Percentiles rank a stretch among this genome's conserved stretches.
phyloP scores from a whole-genome alignment of 2,329 filamentous ascomycete genomes.

The Calycina herbarum region DNA sequence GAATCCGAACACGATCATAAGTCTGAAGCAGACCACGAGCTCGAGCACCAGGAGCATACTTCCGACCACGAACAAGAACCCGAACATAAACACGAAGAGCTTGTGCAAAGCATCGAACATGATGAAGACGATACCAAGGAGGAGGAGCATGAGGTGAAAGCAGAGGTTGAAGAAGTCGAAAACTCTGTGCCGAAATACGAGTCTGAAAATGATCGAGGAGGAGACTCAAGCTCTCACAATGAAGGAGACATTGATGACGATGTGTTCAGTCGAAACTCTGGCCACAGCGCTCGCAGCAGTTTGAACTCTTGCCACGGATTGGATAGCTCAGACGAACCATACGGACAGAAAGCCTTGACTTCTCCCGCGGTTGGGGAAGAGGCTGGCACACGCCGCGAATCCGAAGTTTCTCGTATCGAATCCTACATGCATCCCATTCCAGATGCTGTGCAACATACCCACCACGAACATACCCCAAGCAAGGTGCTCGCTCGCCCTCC shows the following conservation, averaged over 20 bases:
- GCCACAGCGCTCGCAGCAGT: conserved; percentile 28
- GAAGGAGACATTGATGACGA: conserved; percentile 39
- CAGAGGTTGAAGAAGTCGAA: neutral
- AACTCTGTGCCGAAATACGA: conserved; percentile 17
- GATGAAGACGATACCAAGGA: neutral
- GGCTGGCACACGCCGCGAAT: conserved; percentile 27
- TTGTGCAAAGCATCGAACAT: conserved; percentile 8
- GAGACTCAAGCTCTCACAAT: conserved; percentile 36
- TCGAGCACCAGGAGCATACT: neutral
- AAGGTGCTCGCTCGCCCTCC: conserved; percentile 61
- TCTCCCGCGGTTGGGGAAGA: conserved; percentile 35
- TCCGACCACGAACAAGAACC: conserved; percentile 9
- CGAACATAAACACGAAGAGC: conserved; percentile 10
- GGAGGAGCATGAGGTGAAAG: neutral
- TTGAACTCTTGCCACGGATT: conserved; percentile 32
- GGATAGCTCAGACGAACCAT: conserved; percentile 29
- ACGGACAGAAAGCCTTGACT: conserved; percentile 30
- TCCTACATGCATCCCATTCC: conserved; percentile 33
- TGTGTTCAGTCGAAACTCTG: conserved; percentile 35
- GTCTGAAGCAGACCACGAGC: conserved; percentile 8
- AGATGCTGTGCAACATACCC: conserved; percentile 41
- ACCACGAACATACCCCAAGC: conserved; percentile 32
- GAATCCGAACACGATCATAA: conserved; percentile 21
- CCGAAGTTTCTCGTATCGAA: conserved; percentile 46
- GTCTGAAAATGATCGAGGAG: conserved; percentile 27